Conservation (phyloP, 192 early-diverging fungal species). For the Chytriomyces sp. region DNA sequence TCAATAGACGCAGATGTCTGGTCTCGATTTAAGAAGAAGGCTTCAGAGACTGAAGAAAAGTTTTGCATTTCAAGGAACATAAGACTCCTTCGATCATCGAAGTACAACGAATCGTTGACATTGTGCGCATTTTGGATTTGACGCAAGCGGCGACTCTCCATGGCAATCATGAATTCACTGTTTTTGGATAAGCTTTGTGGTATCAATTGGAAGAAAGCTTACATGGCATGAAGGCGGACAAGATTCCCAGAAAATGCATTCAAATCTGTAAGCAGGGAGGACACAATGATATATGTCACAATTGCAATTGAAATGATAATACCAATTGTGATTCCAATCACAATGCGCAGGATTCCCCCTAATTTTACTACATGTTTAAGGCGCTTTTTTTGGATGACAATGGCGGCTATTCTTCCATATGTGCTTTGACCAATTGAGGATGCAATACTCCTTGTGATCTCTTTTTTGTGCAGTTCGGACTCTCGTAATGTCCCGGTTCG, state of each 20-base stretch:
- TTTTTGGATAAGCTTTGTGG: background rate
- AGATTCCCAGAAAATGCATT: background rate
- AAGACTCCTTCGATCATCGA: background rate
- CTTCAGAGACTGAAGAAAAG: background rate
- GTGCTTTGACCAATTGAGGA: background rate
- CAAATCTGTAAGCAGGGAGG: background rate
- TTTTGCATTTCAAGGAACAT: background rate
- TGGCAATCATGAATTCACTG: conserved; percentile 2
- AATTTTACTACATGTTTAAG: background rate
- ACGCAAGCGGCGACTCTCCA: conserved; percentile 6
- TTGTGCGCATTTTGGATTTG: background rate
- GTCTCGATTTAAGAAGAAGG: background rate
- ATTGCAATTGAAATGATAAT: background rate
- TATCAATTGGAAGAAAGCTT: background rate
- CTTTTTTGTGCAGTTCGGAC: background rate
- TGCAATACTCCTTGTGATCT: background rate
- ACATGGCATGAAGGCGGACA: background rate
- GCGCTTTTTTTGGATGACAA: background rate
- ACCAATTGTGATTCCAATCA: background rate
- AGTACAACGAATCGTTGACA: background rate
- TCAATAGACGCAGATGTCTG: background rate
- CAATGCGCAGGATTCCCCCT: background rate
- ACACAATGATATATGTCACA: background rate
- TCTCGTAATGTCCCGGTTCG: background rate
- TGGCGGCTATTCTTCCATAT: background rate